Base-by-base conservation (phyloP, 2,329 filamentous ascomycete genomes). In the Xylariaceae sp. region DNA sequence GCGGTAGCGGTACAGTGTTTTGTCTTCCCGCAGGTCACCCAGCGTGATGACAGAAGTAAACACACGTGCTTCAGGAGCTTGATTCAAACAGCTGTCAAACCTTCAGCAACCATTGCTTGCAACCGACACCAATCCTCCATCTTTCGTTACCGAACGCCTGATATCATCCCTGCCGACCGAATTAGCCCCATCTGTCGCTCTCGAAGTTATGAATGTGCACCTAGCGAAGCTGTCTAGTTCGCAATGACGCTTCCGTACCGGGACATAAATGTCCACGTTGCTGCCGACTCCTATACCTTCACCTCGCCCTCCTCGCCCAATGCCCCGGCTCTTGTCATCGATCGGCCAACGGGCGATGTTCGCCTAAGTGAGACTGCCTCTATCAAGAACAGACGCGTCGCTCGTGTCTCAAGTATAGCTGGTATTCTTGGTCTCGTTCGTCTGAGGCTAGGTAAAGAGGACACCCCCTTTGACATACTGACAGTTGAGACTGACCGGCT, bases 261-360 rank as follows among this genome's bases (percentile, higher is more conserved):
- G 70, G 94, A 99, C 77, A 95, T 97, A 77, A 99, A 97, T 72
- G 85, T 99, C 71, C 91, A 95, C 73, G 88, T 91, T 62, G 91
- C 92, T 50, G 80, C 89, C 65, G 89, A 92, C 66, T 87, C 94
- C 70, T 99, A 99, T 78, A 89, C 91, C 65, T 99, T 99, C 73
- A 91, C 89, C 40, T 99, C 94, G 31, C 94, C 94, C 31, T 97
- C 94, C 0, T 92, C 91, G 3, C 91, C 91, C 58, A 85, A 91
- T 73, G 87, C 91, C 31, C 90, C 89, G 11, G 89, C 90, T 7
- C 80, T 99, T 50, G 84, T 96, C 11, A 82, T 99, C 62, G 94
- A 97, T 68, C 84, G 94, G 51, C 94, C 94, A 7, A 94, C 91
- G 11, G 94, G 94, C 58, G 91, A 97, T 72, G 75, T 97, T 50